Conservation (phyloP, 2,329 filamentous ascomycete species). For the Sclerotiophoma versabilis region DNA sequence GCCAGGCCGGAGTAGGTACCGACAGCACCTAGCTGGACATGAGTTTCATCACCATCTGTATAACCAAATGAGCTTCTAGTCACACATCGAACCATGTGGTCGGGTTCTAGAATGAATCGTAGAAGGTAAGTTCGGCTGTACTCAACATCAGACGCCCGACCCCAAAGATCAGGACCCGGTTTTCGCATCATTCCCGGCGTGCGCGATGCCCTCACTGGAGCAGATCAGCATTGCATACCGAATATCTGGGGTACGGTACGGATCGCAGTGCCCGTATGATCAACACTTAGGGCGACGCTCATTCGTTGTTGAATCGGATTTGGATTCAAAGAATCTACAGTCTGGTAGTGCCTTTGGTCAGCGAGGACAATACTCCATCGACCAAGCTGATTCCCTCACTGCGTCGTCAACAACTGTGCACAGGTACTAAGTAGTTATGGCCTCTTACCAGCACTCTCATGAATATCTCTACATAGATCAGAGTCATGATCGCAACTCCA, state of each 20-base stretch:
- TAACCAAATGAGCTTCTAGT: neutral
- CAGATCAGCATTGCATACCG: neutral
- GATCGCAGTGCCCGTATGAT: neutral
- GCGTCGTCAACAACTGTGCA: neutral
- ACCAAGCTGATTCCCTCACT: neutral
- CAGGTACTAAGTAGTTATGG: neutral
- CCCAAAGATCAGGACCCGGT: neutral
- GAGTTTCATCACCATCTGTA: slow-evolving; percentile 3
- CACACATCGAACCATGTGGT: neutral
- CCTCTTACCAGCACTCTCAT: neutral
- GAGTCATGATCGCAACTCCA: neutral
- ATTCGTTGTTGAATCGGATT: neutral
- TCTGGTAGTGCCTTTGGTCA: neutral
- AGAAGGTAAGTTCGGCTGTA: neutral
- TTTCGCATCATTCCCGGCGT: neutral
- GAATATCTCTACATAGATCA: neutral
- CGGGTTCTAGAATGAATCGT: neutral
- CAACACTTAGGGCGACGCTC: neutral
- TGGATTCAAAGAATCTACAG: neutral
- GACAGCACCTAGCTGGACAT: neutral
- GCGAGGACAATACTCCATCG: neutral
- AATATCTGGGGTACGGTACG: neutral
- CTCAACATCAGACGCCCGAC: neutral
- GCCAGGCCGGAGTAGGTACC: slow-evolving; percentile 1
- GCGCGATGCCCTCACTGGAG: neutral